phyloP scores from a whole-genome alignment of 352 stramenopile genomes.

The Phytophthora rubi region DNA sequence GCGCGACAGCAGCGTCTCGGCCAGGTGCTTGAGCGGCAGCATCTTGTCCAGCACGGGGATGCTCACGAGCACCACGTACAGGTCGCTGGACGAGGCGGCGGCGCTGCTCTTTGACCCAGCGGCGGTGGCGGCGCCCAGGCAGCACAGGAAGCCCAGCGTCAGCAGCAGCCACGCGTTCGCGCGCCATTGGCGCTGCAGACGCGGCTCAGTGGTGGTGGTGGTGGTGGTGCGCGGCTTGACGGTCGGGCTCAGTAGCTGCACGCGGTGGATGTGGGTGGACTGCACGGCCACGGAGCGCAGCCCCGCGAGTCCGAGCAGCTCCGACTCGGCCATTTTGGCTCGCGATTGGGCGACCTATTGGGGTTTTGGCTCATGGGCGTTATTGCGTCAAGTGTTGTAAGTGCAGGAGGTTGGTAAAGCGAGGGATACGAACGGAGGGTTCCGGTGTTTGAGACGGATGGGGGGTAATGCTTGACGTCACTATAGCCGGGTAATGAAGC shows the following conservation, averaged over 20 bases:
- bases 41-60: conserved; percentile 87
- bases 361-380: conserved; percentile 15
- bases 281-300: conserved; percentile 64
- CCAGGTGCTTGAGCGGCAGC: conserved; percentile 80
- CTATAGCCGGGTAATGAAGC: too few species aligned
- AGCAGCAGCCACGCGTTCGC: conserved; percentile 47
- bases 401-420: background rate
- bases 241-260: conserved; percentile 30
- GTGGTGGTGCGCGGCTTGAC: background rate
- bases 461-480: too few species aligned
- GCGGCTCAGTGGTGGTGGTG: background rate
- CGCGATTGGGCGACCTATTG: conserved; percentile 26
- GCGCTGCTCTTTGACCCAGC: conserved; percentile 17
- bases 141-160: conserved; percentile 33
- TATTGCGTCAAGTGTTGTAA: background rate
- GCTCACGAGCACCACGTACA: conserved; percentile 86
- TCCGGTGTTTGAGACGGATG: background rate
- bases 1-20: conserved; percentile 72
- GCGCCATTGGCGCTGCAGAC: conserved; percentile 39
- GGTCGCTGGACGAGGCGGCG: conserved; percentile 22
- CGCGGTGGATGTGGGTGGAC: conserved; percentile 52
- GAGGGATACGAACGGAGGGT: background rate
- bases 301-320: conserved; percentile 27
- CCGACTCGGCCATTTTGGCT: conserved; percentile 26
- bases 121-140: conserved; percentile 10